phyloP scores from a whole-genome alignment of 2,329 filamentous ascomycete genomes.

The Fusarium nelsonii region DNA sequence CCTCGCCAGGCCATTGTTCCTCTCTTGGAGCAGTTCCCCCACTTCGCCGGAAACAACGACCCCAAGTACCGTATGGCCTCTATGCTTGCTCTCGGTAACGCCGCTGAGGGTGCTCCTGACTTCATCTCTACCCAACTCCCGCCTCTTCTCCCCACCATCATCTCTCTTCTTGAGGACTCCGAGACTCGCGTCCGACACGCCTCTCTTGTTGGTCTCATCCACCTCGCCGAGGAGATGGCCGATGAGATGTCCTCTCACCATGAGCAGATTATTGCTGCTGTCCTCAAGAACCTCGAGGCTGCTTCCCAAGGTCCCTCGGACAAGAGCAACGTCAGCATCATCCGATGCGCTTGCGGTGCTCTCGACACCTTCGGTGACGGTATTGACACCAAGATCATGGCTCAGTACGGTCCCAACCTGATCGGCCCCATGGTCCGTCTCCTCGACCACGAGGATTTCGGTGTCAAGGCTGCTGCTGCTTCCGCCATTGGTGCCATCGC shows the following conservation, averaged over 20 bases:
- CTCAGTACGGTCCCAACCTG: conserved; percentile 83
- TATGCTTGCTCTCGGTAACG: conserved; percentile 92
- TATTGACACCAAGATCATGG: conserved; percentile 81
- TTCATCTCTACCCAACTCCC: conserved; percentile 95
- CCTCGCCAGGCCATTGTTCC: conserved; percentile 95
- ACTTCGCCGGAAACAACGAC: conserved; percentile 80
- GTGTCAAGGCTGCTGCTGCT: conserved; percentile 89
- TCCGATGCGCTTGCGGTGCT: conserved; percentile 89
- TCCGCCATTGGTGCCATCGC: conserved; percentile 93
- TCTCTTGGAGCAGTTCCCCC: conserved; percentile 85
- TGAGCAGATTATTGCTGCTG: conserved; percentile 82
- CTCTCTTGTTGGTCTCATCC: conserved; percentile 86
- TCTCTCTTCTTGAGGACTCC: conserved; percentile 86
- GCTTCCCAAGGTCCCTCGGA: conserved; percentile 76
- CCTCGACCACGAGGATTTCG: conserved; percentile 85
- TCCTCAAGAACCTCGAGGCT: conserved; percentile 89
- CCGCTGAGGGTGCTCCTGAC: conserved; percentile 95
- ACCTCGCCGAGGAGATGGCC: conserved; percentile 91
- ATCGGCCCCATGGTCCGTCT: conserved; percentile 87
- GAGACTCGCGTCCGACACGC: conserved; percentile 88
- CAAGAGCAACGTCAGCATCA: conserved; percentile 84
- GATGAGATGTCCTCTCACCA: conserved; percentile 92
- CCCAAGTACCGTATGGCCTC: conserved; percentile 88
- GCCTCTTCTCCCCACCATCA: conserved; percentile 85
- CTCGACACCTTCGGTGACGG: conserved; percentile 93